Percentiles rank a stretch among this genome's conserved stretches.
Evolutionary conservation across 2,329 filamentous ascomycete genomes (phyloP).

Genomic region (Cercospora beticola): DNA sequence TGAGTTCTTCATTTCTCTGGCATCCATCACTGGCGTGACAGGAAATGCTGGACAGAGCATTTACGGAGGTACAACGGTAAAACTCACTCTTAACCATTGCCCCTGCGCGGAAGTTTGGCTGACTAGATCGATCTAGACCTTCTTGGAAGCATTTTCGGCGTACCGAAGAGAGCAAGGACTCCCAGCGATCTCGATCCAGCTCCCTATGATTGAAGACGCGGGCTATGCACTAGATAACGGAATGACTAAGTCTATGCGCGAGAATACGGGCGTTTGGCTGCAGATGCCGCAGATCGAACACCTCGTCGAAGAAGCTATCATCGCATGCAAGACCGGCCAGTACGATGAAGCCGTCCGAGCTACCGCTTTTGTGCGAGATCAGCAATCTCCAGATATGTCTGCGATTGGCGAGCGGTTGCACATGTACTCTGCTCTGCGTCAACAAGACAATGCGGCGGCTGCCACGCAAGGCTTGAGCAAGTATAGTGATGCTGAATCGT

Average conservation of each 20-base stretch:
- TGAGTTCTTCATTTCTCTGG: slow-evolving; percentile 37
- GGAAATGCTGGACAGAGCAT: slow-evolving; percentile 59
- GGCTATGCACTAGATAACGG: slow-evolving; percentile 38
- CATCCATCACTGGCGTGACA: slow-evolving; percentile 55
- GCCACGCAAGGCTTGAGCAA: not conserved
- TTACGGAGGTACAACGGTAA: slow-evolving; percentile 46
- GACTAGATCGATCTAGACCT: slow-evolving; percentile 1
- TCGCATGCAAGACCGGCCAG: not conserved
- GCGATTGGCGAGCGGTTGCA: not conserved
- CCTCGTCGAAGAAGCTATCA: not conserved
- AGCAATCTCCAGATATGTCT: not conserved
- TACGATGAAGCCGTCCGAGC: not conserved
- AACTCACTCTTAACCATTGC: not conserved
- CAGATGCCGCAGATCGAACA: not conserved
- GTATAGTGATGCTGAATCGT: not conserved
- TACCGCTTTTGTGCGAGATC: not conserved
- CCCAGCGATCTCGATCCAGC: slow-evolving; percentile 51
- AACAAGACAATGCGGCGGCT: not conserved
- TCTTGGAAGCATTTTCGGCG: slow-evolving; percentile 32
- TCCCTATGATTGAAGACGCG: slow-evolving; percentile 51
- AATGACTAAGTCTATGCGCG: not conserved
- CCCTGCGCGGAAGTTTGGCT: not conserved
- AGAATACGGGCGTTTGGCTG: not conserved
- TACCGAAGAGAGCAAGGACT: slow-evolving; percentile 45
- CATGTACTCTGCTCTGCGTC: not conserved